Base-by-base conservation (phyloP, 805 yeast species). In the Zygosaccharomyces bailii region DNA sequence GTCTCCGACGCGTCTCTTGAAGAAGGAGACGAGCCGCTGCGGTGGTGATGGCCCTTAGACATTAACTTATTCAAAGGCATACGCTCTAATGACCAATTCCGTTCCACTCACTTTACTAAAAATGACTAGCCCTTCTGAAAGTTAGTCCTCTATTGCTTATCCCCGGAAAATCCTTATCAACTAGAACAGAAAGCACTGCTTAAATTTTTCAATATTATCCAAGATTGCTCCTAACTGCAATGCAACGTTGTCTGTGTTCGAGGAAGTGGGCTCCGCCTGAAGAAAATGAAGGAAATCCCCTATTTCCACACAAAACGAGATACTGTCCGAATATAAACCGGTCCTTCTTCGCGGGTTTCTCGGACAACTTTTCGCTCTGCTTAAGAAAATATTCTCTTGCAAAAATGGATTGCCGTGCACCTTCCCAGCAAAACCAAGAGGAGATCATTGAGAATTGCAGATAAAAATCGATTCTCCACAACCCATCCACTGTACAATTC, bases 1-100 rank as follows among this genome's bases (percentile, higher is more conserved):
- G 29, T 36, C 33, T 43, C 44, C 14, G 44, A 39, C 18, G 40
- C 36, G 17, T 43, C 50, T 27, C 38, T 35, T 9, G 42, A 42
- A 11, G 50, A 46, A 10, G 44, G 39, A 17, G 34, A 29, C 5
- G 46, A 39, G 9, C 23, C 45, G 16, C 31, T 27, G 13, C 31
- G 31, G 16, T 32, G 35, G 8, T 43, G 24, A 21, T 42, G 24
- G n/a, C 36, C 24, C n/a, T 34, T 27, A 17, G 34, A 14, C 19
- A 32, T 34, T 9, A 23, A 38, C 16, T 42, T 41, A n/a, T 36
- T 27, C 29, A 42, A 42, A 13, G 45, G 33, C 16, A 41, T 39
- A 19, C 18, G 23, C 7, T 44, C 41, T 20, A 36, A 34, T 9
- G 39, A 34, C 24, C 43, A 21, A 19, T 39, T 43, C 11, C 38